Base-by-base conservation (phyloP, 2,329 filamentous ascomycete genomes). In the Fusarium stilboides region DNA sequence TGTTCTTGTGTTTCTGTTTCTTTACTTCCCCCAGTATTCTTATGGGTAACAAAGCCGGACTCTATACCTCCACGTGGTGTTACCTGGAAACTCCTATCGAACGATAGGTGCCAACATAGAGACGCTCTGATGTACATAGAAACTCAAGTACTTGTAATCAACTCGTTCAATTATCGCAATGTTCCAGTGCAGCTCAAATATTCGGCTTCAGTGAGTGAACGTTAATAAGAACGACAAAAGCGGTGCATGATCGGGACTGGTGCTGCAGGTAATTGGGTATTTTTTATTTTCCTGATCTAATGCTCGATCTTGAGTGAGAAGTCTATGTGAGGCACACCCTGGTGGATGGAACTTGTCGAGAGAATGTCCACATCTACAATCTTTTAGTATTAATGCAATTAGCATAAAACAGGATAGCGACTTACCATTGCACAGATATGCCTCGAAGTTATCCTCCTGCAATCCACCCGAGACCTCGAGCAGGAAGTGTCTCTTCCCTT, bases 331-430 rank as follows among this genome's bases (percentile, higher is more conserved):
- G 92, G 89, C 5, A 97, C 94, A 4, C 96, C 95, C 82, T 99
- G 96, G 77, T 99, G 96, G 76, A 99, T 98, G 53, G 93, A 95
- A 78, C 94, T 98, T 43, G 95, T 98, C 43, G 94, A 98, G 73
- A 98, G 90, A 71, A 99, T 94, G 80, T 99, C 96, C 72, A 99
- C 90, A 81, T 98, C 94, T 86, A 81, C 2, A 20, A n/a, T 1
- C n/a, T n/a, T 36, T 67, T 43, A 72, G 68, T 52, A 37, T 13
- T 8, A 15, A 20, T 24, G 9, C 36, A 19, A 24, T 7, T 4
- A 15, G 9, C 20, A 12, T 43, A 5, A 19, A 37, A 19, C 17
- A 13, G 45, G 34, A 19, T 12, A 15, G 45, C 34, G 19, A 83
- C 88, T 78, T 74, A 91, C 90, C 88, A 70, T 91, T 86, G 76